phyloP scores from a whole-genome alignment of 2,329 filamentous ascomycete genomes.

The Magnaporthiopsis poae region DNA sequence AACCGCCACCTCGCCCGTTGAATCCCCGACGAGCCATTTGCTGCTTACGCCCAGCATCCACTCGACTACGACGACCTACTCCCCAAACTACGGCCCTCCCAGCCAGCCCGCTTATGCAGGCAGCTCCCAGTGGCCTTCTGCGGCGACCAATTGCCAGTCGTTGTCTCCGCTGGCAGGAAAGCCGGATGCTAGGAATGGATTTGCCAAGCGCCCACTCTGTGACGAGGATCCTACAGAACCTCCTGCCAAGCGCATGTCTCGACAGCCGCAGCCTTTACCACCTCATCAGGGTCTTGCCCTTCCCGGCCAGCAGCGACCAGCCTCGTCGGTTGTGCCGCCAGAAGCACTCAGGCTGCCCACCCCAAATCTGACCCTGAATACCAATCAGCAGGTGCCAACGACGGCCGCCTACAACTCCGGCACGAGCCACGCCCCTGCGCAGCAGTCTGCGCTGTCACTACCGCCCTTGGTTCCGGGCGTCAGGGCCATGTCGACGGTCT shows the following conservation, averaged over 20 bases:
- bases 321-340: constrained; percentile 8
- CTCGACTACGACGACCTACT: constrained; percentile 27
- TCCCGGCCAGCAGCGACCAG: constrained; percentile 9
- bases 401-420: neutral
- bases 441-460: constrained; percentile 41
- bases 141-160: constrained; percentile 26
- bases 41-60: constrained; percentile 24
- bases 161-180: constrained; percentile 41
- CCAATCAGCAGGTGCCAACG: constrained; percentile 23
- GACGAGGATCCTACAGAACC: constrained; percentile 43
- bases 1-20: constrained; percentile 35
- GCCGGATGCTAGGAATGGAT: constrained; percentile 28
- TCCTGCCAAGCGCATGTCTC: constrained; percentile 38
- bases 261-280: constrained; percentile 13
- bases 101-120: constrained; percentile 14
- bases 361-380: constrained; percentile 61
- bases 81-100: constrained; percentile 26
- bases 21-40: constrained; percentile 36
- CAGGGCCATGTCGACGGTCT: constrained; percentile 70
- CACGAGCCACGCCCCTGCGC: neutral
- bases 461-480: constrained; percentile 51
- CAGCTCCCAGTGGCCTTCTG: constrained; percentile 8
- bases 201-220: constrained; percentile 39
- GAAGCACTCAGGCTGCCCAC: constrained; percentile 49
- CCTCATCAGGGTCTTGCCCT: constrained; percentile 12